These are phyloP conservation scores for Termitomyces sp. DNA, from an alignment of 768 basidiomycete genomes.

Conservation along the genomic window DNA sequence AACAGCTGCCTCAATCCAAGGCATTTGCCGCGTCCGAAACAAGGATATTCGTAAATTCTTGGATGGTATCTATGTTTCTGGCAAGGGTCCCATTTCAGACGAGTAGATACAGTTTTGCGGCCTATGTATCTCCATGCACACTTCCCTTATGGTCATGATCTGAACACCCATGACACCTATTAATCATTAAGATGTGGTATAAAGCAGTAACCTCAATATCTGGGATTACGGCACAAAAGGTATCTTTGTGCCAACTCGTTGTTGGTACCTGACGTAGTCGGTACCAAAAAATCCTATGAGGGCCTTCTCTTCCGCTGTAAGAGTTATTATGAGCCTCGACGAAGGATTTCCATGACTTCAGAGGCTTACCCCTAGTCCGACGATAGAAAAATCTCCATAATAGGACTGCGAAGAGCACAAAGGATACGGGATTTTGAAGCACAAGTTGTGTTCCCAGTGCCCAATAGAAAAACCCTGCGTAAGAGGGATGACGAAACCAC, in stretches of 20 bases:
- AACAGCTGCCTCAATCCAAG: conserved; percentile 92
- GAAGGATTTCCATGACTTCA: neutral
- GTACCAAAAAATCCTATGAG: conserved; percentile 88
- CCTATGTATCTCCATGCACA: conserved; percentile 4
- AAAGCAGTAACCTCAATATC: neutral
- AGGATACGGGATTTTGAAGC: conserved; percentile 79
- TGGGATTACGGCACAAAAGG: conserved; percentile 66
- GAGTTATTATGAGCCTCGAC: neutral
- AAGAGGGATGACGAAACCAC: conserved; percentile 92
- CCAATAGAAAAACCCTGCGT: conserved; percentile 98
- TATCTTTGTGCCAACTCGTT: conserved; percentile 78
- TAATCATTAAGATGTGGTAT: neutral
- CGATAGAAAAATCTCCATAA: conserved; percentile 86
- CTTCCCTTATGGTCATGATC: conserved; percentile 8
- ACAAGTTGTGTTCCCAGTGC: conserved; percentile 90
- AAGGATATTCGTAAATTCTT: conserved; percentile 99
- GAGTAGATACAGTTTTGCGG: conserved; percentile 25
- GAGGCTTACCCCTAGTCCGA: conserved; percentile 67
- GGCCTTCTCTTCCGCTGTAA: conserved; percentile 72
- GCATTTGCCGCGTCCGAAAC: conserved; percentile 94
- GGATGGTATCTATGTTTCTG: conserved; percentile 90
- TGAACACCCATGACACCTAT: neutral
- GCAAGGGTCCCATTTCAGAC: conserved; percentile 63
- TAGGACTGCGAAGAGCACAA: conserved; percentile 56
- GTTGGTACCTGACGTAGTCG: conserved; percentile 74